Percentiles rank a stretch among this genome's conserved stretches.
These are phyloP conservation scores for Sphaceloma murrayae DNA, from an alignment of 2,329 filamentous ascomycete genomes.

Conservation along the genomic window DNA sequence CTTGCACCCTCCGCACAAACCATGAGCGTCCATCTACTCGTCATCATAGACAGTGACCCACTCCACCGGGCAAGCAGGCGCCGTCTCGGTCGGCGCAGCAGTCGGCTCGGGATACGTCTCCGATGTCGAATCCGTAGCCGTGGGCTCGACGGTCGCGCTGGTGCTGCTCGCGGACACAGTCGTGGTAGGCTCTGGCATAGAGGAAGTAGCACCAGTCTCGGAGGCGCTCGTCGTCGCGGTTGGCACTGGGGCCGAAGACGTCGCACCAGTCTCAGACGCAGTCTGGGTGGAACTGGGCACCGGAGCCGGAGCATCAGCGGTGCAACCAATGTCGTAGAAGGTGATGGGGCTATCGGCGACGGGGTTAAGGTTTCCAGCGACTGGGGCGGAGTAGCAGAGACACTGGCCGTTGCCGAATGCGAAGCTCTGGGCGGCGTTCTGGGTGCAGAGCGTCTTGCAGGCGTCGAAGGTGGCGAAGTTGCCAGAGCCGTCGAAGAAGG, in stretches of 20 bases:
- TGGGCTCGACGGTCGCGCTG: background rate
- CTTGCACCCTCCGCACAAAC: background rate
- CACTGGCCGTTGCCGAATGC: constrained; percentile 4
- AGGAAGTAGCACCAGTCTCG: background rate
- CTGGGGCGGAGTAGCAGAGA: constrained; percentile 9
- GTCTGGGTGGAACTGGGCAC: too few species aligned
- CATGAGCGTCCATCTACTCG: constrained; percentile 15
- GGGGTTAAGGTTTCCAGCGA: constrained; percentile 13
- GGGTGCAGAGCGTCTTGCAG: constrained; percentile 9
- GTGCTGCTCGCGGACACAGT: background rate
- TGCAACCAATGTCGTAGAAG: constrained; percentile 15
- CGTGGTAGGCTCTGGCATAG: background rate
- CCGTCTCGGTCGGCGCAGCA: constrained; percentile 1
- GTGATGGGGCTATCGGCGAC: constrained; percentile 10
- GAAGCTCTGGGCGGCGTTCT: constrained; percentile 5
- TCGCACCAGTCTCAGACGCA: background rate
- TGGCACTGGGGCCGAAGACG: background rate
- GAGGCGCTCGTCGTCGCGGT: constrained; percentile 2
- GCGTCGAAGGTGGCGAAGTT: constrained; percentile 6
- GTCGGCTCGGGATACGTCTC: too few species aligned
- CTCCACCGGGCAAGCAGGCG: constrained; percentile 11
- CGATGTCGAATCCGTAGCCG: background rate
- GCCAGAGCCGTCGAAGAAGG: constrained; percentile 7
- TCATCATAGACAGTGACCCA: constrained; percentile 13
- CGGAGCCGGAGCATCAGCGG: constrained; percentile 6